Conservation (phyloP, 2,329 filamentous ascomycete genomes). For the Pseudogymnoascus sp. region DNA sequence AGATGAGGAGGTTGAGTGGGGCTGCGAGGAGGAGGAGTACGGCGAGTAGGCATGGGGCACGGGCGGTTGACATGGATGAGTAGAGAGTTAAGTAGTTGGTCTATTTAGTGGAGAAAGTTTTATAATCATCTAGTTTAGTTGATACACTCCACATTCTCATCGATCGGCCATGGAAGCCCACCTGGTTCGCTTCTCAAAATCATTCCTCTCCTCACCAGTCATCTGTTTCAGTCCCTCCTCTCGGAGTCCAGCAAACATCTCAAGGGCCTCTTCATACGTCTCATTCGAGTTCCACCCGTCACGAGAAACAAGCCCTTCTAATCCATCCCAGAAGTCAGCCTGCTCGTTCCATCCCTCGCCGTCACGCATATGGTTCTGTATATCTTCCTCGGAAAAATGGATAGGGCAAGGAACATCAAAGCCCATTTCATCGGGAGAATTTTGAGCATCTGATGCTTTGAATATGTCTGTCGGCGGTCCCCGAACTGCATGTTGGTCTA, state of each 20-base stretch:
- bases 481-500: conserved; percentile 25
- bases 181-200: conserved; percentile 28
- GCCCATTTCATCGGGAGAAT: conserved; percentile 26
- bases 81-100: background rate
- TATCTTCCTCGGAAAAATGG: conserved; percentile 18
- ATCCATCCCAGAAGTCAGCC: conserved; percentile 31
- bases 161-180: conserved; percentile 17
- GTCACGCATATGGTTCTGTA: conserved; percentile 19
- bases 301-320: conserved; percentile 29
- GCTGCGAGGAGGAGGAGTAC: conserved; percentile 17
- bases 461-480: conserved; percentile 21
- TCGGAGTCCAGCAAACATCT: conserved; percentile 30
- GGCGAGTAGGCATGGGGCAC: conserved; percentile 10
- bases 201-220: conserved; percentile 26
- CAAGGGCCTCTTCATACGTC: conserved; percentile 30
- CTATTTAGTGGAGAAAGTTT: background rate
- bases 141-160: background rate
- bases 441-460: conserved; percentile 23
- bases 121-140: background rate
- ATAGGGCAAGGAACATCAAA: conserved; percentile 26
- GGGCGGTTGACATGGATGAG: background rate
- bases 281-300: conserved; percentile 34
- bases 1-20: conserved; percentile 11
- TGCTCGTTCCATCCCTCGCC: conserved; percentile 27
- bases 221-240: conserved; percentile 27